Base-by-base conservation (phyloP, 2,329 filamentous ascomycete genomes). In the Penicillium sp. region DNA sequence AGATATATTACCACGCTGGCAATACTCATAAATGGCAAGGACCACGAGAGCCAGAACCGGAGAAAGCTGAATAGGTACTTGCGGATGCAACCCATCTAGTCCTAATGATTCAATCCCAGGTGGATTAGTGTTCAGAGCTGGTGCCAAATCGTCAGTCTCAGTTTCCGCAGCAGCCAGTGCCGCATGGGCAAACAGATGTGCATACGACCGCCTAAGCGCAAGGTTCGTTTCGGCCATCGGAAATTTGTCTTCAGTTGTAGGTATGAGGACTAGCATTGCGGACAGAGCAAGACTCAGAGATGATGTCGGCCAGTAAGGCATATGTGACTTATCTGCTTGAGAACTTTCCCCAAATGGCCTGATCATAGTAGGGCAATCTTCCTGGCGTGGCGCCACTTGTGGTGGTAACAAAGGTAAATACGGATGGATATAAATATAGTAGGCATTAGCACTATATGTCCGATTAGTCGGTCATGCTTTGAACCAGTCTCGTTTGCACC, bases 361-460 rank as follows among this genome's bases (percentile, higher is more conserved):
- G 28, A 58, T 25, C 5, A 30, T n/a, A 2, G 54, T 43, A 9
- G 47, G 38, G 2, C 35, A 43, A 41, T 67, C 63, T 38, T 60
- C 51, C 35, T 58, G 53, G 22, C 42, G 56, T 0, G 53, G 50
- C n/a, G 19, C 14, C 4, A 55, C 30, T 1, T 61, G 41, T 6
- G 61, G 53, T 0, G 64, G 67, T 4, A 68, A 46, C n/a, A 68
- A 22, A 2, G 66, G 63, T 17, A 68, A 48, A 42, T 65, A 68
- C 25, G 63, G 58, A 38, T 68, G 67, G 40, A 69, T 62, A 33
- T 59, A 66, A 3, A 68, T 58, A 36, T 69, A 68, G 47, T 69
- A 68, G 5, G 65, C 63, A 36, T 67, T 67, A 17, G 57, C 9
- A 40, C 66, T 69, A 36, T 28, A 16, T 19, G 3, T 17, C 36